These are phyloP conservation scores for Conidiobolus coronatus DNA, from an alignment of 371 early-diverging fungal genomes.

Conservation along the genomic window DNA sequence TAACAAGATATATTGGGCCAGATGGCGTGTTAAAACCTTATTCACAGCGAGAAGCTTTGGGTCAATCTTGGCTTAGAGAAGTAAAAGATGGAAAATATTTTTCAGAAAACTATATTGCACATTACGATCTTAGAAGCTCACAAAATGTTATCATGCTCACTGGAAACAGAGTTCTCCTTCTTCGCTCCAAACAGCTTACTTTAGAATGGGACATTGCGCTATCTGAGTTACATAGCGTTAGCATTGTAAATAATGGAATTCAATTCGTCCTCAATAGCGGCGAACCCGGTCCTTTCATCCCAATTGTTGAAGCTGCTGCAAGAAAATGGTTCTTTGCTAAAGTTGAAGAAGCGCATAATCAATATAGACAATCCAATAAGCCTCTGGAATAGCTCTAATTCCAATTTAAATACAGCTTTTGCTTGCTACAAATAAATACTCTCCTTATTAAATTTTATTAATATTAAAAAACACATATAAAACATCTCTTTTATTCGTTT, in stretches of 20 bases:
- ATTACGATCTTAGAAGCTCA: conserved; percentile 11
- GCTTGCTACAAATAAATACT: too few species aligned
- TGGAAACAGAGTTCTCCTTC: background rate
- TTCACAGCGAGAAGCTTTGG: conserved; percentile 60
- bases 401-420: too few species aligned
- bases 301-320: background rate
- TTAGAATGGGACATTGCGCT: conserved; percentile 4
- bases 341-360: conserved; percentile 1
- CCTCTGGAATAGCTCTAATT: background rate
- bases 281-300: background rate
- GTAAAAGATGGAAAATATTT: conserved; percentile 57
- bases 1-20: conserved; percentile 68
- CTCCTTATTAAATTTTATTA: too few species aligned
- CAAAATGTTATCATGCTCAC: conserved; percentile 3
- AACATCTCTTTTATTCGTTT: too few species aligned
- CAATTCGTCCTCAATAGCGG: background rate
- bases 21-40: conserved; percentile 62
- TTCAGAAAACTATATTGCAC: conserved; percentile 71
- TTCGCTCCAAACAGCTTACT: background rate
- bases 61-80: conserved; percentile 74
- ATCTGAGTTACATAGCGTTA: conserved; percentile 1
- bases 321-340: conserved; percentile 1
- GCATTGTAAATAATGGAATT: background rate
- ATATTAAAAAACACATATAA: too few species aligned
- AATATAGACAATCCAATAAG: background rate